Percentiles rank a stretch among this genome's conserved stretches.
phyloP scores from a whole-genome alignment of 1,284 basidiomycete species.

The Papiliotrema flavescens region DNA sequence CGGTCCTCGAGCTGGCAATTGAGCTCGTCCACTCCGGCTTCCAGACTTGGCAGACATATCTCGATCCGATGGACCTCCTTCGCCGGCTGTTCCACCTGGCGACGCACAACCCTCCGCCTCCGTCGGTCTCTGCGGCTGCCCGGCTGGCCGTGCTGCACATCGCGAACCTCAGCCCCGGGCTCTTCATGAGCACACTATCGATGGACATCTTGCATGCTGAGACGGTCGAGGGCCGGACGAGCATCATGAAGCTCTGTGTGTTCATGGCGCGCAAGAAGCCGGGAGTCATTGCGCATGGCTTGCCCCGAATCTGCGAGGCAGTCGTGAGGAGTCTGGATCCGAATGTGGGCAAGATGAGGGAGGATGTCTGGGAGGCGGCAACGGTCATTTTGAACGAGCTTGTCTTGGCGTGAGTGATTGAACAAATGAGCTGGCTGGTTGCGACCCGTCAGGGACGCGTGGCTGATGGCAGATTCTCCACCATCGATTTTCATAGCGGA shows the following conservation, averaged over 20 bases:
- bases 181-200: slow-evolving; percentile 93
- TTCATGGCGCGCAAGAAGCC: slow-evolving; percentile 93
- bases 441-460: not conserved
- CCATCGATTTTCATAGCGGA: slow-evolving; percentile 80
- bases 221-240: slow-evolving; percentile 72
- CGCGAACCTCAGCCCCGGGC: slow-evolving; percentile 73
- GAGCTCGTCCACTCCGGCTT: slow-evolving; percentile 89
- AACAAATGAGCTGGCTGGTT: too few relatives aligned
- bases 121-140: slow-evolving; percentile 53
- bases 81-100: slow-evolving; percentile 79
- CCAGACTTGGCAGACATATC: slow-evolving; percentile 88
- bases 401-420: slow-evolving; percentile 68
- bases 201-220: slow-evolving; percentile 84
- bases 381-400: slow-evolving; percentile 89
- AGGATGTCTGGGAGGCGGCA: slow-evolving; percentile 82
- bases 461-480: slow-evolving; percentile 66
- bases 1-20: slow-evolving; percentile 70
- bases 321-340: slow-evolving; percentile 97
- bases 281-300: slow-evolving; percentile 74
- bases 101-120: slow-evolving; percentile 61
- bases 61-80: slow-evolving; percentile 85
- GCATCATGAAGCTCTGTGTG: slow-evolving; percentile 88
- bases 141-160: slow-evolving; percentile 79
- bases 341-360: slow-evolving; percentile 73
- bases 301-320: slow-evolving; percentile 86